Evolutionary conservation across 352 stramenopile species (phyloP).

Genomic region (Lagenidium sp.): DNA sequence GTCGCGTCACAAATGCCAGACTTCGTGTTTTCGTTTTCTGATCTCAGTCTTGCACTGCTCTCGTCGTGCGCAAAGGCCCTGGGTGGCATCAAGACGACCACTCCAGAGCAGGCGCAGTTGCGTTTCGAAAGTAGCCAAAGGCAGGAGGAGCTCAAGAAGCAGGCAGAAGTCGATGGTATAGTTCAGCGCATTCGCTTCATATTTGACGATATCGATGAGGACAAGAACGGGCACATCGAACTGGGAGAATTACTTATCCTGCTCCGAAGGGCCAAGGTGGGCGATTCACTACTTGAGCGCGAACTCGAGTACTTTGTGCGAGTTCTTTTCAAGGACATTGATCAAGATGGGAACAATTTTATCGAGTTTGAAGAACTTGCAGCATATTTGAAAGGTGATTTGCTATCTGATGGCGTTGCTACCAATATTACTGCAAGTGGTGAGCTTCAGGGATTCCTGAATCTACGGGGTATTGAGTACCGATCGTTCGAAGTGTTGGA

Average conservation of each 20-base stretch:
- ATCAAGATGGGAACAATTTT: constrained; percentile 70
- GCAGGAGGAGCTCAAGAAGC: constrained; percentile 13
- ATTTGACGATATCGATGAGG: constrained; percentile 28
- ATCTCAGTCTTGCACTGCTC: constrained; percentile 25
- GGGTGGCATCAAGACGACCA: constrained; percentile 21
- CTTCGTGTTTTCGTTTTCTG: constrained; percentile 24
- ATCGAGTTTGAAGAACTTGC: constrained; percentile 92
- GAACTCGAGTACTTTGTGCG: constrained; percentile 24
- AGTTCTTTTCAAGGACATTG: constrained; percentile 57
- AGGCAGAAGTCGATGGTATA: constrained; percentile 17
- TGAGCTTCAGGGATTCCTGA: constrained; percentile 21
- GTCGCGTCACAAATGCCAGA: constrained; percentile 19
- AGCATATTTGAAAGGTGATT: constrained; percentile 23
- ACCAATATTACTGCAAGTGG: constrained; percentile 9
- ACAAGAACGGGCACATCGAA: constrained; percentile 29
- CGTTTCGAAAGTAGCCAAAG: constrained; percentile 16
- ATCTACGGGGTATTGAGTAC: constrained; percentile 30
- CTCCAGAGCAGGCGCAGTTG: constrained; percentile 22
- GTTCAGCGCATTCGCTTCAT: constrained; percentile 21
- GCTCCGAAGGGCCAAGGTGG: constrained; percentile 19
- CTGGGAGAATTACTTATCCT: constrained; percentile 22
- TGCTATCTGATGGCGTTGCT: constrained; percentile 7
- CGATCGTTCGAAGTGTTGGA: constrained; percentile 19
- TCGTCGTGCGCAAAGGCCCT: constrained; percentile 21
- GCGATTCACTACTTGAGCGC: constrained; percentile 18